Evolutionary conservation across 805 yeast species (phyloP).

Genomic region (Candida insectalens): DNA sequence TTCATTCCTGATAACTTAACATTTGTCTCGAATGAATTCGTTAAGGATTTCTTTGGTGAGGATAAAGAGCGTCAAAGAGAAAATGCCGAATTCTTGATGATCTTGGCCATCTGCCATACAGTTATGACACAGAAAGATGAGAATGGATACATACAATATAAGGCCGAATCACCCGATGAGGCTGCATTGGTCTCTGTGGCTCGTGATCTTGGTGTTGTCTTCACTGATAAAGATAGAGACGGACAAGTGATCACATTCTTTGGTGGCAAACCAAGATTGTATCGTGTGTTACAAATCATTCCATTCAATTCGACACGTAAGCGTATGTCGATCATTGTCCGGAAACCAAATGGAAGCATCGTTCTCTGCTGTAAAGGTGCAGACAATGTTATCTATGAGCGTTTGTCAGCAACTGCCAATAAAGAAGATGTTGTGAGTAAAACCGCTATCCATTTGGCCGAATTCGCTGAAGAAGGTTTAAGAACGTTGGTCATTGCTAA

Average conservation of each 20-base stretch:
- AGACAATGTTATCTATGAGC: constrained; percentile 54
- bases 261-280: constrained; percentile 32
- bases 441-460: constrained; percentile 57
- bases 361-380: constrained; percentile 63
- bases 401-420: constrained; percentile 19
- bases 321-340: constrained; percentile 69
- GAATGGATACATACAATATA: constrained; percentile 38
- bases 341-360: constrained; percentile 29
- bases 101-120: constrained; percentile 66
- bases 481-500: constrained; percentile 68
- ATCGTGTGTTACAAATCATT: constrained; percentile 43
- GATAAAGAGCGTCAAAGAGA: constrained; percentile 31
- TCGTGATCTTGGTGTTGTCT: constrained; percentile 59
- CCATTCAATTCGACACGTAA: constrained; percentile 66
- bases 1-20: constrained; percentile 42
- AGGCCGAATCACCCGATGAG: constrained; percentile 82
- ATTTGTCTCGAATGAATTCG: constrained; percentile 52
- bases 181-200: constrained; percentile 73
- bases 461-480: constrained; percentile 68
- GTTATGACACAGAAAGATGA: constrained; percentile 50
- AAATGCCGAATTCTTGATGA: constrained; percentile 48
- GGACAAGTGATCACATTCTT: constrained; percentile 33
- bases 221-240: constrained; percentile 43
- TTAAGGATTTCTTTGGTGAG: constrained; percentile 33
- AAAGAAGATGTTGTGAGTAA: constrained; percentile 37